These are phyloP conservation scores for Talaromyces rugulosus DNA, from an alignment of 2,329 filamentous ascomycete species.

Conservation along the genomic window DNA sequence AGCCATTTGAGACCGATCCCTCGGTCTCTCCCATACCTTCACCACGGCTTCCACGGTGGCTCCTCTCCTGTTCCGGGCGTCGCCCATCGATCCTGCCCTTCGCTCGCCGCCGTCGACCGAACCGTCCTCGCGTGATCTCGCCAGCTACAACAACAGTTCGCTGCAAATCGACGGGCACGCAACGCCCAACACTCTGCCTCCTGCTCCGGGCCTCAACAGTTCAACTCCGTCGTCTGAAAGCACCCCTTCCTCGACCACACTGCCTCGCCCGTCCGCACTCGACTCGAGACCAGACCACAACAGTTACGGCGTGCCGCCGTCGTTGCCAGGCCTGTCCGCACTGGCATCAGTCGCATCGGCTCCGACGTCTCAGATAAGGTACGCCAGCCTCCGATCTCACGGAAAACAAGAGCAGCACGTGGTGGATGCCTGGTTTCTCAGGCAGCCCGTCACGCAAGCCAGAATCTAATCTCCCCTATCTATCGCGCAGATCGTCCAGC, in stretches of 20 bases:
- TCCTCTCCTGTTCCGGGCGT: constrained; percentile 56
- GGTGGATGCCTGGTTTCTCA: constrained; percentile 5
- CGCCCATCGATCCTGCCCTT: constrained; percentile 51
- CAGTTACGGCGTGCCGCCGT: constrained; percentile 25
- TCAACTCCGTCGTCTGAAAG: constrained; percentile 52
- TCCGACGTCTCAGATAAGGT: constrained; percentile 50
- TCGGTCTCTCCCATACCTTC: constrained; percentile 31
- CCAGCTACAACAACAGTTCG: constrained; percentile 32
- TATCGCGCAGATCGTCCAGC: constrained; percentile 19
- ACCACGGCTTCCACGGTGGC: constrained; percentile 57
- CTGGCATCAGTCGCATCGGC: constrained; percentile 56
- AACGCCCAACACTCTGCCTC: constrained; percentile 42
- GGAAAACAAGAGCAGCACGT: background rate
- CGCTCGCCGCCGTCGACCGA: constrained; percentile 46
- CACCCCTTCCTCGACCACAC: constrained; percentile 41
- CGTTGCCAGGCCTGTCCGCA: constrained; percentile 56
- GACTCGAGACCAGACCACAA: constrained; percentile 23
- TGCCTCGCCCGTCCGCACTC: constrained; percentile 26
- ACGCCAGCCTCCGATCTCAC: constrained; percentile 16
- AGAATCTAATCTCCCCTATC: constrained; percentile 3
- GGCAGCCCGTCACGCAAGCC: background rate
- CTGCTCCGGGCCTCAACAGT: constrained; percentile 41
- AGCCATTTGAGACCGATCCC: constrained; percentile 23
- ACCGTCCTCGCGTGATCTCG: constrained; percentile 28
- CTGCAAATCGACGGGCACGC: constrained; percentile 44